Evolutionary conservation across 2,329 filamentous ascomycete genomes (phyloP), one percentile per base, ranked within the genome.

Genomic region (Ophiostoma ips): DNA sequence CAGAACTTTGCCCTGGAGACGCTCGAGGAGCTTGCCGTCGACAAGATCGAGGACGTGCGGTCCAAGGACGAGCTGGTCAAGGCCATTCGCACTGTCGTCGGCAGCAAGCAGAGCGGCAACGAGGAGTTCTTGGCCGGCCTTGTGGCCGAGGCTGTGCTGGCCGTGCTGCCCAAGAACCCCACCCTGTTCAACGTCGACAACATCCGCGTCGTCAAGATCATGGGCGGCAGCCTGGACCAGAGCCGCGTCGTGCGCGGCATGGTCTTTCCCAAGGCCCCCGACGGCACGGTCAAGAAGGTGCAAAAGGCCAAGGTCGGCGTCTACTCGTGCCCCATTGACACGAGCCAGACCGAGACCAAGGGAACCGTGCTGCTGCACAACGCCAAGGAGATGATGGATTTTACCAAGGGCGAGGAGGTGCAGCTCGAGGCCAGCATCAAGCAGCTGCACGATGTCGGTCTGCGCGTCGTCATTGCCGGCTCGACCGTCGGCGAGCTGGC

Each of bases 171-270:
- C 58, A 95, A 95, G 74, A 95, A 95, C 70, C 85, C 92, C 19
- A 70, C 76, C 64, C 89, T 94, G 71, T 98, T 98, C 77, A 98
- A 95, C 68, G 88, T 98, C 57, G 92, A 98, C 73, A 98, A 98
- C 67, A 83, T 98, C 61, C 86, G 92, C 53, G 94, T 98, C 52
- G 94, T 98, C 60, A 98, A 98, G 77, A 98, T 98, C 62, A 96
- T 98, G 90, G 92, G 92, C 60, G 90, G 92, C 57, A 88, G 84
- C 64, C 72, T 98, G 63, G 87, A 94, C 62, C 89, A 98, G 71
- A 95, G 88, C 66, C 82, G 80, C 58, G 90, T 98, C 13, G 84
- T 98, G 53, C 94, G 86, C 75, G 92, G 92, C 58, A 98, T 98
- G 92, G 94, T 98, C 48, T 96, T 98, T 64, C 83, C 87, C 61